phyloP scores from a whole-genome alignment of 352 stramenopile species.

The Phytopythium ostracodes region DNA sequence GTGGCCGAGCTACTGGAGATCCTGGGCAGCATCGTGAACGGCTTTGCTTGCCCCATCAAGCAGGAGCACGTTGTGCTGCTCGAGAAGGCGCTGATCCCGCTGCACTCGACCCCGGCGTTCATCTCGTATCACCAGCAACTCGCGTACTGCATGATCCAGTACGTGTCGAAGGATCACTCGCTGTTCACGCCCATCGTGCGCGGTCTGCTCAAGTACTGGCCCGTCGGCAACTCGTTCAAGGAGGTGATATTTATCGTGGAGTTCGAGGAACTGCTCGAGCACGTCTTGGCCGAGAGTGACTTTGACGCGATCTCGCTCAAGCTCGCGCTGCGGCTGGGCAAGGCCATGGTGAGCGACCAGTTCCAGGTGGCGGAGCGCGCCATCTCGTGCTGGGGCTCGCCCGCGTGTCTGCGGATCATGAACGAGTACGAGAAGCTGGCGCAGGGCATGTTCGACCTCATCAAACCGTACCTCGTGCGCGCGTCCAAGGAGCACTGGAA shows the following conservation, averaged over 20 bases:
- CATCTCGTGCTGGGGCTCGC: constrained; percentile 80
- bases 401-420: constrained; percentile 82
- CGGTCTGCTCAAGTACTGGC: constrained; percentile 81
- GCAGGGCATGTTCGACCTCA: constrained; percentile 79
- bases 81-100: constrained; percentile 79
- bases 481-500: constrained; percentile 73
- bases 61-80: constrained; percentile 84
- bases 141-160: constrained; percentile 89
- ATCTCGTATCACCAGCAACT: constrained; percentile 88
- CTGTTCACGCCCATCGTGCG: constrained; percentile 81
- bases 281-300: constrained; percentile 76
- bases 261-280: constrained; percentile 87
- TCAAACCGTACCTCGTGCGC: constrained; percentile 64
- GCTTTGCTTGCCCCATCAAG: constrained; percentile 88
- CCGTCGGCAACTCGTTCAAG: constrained; percentile 85
- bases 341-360: constrained; percentile 80
- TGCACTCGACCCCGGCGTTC: constrained; percentile 83
- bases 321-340: constrained; percentile 57
- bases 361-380: constrained; percentile 83
- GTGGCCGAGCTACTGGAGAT: constrained; percentile 87
- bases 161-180: constrained; percentile 85
- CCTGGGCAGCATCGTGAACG: constrained; percentile 86
- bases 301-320: constrained; percentile 61
- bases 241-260: constrained; percentile 88
- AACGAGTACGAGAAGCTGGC: constrained; percentile 87